These are phyloP conservation scores for Russula emetica DNA, from an alignment of 768 basidiomycete genomes.

Conservation along the genomic window DNA sequence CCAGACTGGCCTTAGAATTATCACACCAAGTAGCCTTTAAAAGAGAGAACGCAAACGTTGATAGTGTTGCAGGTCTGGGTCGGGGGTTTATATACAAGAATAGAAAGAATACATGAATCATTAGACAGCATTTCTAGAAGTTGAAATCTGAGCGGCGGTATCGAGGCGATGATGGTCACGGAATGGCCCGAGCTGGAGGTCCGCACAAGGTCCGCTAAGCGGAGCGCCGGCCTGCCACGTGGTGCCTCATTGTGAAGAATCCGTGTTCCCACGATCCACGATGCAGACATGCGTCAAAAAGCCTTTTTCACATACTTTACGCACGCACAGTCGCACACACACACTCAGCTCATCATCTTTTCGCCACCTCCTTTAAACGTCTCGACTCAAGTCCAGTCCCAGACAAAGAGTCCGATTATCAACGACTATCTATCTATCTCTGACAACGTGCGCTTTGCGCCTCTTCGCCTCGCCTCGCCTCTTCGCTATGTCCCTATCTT, in stretches of 20 bases:
- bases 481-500: constrained; percentile 19
- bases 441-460: constrained; percentile 16
- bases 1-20: no score
- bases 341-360: background rate
- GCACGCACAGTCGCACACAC: background rate
- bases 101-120: no score
- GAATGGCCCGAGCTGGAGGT: no score
- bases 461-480: background rate
- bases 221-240: background rate
- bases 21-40: no score
- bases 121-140: no score
- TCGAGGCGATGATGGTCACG: no score
- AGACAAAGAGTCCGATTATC: background rate
- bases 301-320: background rate
- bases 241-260: background rate
- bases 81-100: no score
- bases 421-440: background rate
- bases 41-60: no score
- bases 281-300: constrained; percentile 8
- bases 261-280: constrained; percentile 17
- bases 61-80: no score
- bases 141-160: no score
- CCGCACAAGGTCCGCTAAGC: no score
- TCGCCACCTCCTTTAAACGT: background rate
- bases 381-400: background rate